Evolutionary conservation across 768 basidiomycete genomes (phyloP).

Genomic region (Boletus patriciae): DNA sequence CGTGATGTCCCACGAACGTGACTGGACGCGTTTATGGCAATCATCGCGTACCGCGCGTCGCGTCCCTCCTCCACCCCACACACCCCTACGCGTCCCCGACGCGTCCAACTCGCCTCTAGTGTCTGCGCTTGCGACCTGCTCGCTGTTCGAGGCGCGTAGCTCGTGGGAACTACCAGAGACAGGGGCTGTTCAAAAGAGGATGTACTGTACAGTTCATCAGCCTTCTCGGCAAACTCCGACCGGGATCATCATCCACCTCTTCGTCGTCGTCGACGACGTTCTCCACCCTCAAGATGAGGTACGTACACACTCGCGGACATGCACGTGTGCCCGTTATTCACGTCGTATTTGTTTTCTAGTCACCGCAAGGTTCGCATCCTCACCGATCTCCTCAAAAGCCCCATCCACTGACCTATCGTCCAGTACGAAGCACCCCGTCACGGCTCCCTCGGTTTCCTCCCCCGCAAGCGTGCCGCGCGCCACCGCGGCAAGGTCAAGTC

Average conservation of each 20-base stretch:
- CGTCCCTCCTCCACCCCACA: slow-evolving; percentile 2
- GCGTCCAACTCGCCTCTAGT: slow-evolving; percentile 4
- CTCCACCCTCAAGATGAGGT: slow-evolving; percentile 61
- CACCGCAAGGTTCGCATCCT: slow-evolving; percentile 74
- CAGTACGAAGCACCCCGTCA: slow-evolving; percentile 99
- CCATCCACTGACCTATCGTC: slow-evolving; percentile 22
- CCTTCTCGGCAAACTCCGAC: slow-evolving; percentile 32
- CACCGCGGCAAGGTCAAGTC: slow-evolving; percentile 99
- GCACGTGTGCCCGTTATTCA: background rate
- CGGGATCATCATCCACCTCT: slow-evolving; percentile 6
- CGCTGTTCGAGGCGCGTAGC: background rate
- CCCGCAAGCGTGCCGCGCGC: slow-evolving; percentile 93
- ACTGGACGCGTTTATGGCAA: slow-evolving; percentile 37
- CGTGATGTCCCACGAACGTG: slow-evolving; percentile 36
- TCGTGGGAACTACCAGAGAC: slow-evolving; percentile 8
- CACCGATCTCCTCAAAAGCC: slow-evolving; percentile 19
- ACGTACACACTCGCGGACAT: slow-evolving; percentile 20
- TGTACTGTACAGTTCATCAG: slow-evolving; percentile 35
- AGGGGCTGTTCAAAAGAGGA: slow-evolving; percentile 21
- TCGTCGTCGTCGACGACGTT: slow-evolving; percentile 23
- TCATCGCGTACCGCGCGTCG: slow-evolving; percentile 25
- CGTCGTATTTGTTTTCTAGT: slow-evolving; percentile 40
- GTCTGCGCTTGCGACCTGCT: background rate
- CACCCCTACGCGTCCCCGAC: slow-evolving; percentile 7
- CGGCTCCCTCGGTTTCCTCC: slow-evolving; percentile 96